A percentile compares a stretch with the other conserved stretches of the same genome.
phyloP scores from a whole-genome alignment of 257 asterid species.

The Gardenia jasminoides region DNA sequence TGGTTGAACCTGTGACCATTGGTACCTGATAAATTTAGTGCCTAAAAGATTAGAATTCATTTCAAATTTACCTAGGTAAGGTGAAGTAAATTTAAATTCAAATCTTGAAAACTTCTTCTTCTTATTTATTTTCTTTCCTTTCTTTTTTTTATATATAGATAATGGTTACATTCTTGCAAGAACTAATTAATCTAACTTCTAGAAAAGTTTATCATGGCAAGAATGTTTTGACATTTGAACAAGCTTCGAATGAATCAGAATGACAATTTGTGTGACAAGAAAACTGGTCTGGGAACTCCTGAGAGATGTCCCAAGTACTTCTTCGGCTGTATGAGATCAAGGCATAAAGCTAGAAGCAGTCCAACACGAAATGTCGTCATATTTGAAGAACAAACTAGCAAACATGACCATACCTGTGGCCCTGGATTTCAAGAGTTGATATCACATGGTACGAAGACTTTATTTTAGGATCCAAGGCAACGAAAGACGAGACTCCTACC shows the following conservation, averaged over 20 bases:
- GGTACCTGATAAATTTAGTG: not conserved
- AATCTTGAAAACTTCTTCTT: not conserved
- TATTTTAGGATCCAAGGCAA: constrained; percentile 59
- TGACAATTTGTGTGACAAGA: not conserved
- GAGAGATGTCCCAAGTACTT: not conserved
- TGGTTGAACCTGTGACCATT: not conserved
- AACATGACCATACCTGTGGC: constrained; percentile 32
- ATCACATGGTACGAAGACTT: constrained; percentile 55
- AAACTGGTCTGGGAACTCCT: not conserved
- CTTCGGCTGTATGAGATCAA: not conserved
- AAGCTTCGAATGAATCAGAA: not conserved
- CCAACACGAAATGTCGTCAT: not conserved
- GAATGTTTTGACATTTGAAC: not conserved
- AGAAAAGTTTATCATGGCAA: not conserved
- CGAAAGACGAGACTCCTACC: not conserved
- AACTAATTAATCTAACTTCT: constrained; percentile 10
- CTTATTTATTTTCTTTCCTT: too few species aligned
- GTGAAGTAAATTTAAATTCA: not conserved
- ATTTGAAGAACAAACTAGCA: constrained; percentile 18
- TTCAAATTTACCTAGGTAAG: not conserved
- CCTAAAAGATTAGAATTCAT: not conserved
- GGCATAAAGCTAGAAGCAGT: not conserved
- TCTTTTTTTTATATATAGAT: not conserved
- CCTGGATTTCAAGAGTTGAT: constrained; percentile 25
- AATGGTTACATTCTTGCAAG: not conserved